These are phyloP conservation scores for Vigna mungo DNA, from an alignment of 306 rosid species.

Conservation along the genomic window DNA sequence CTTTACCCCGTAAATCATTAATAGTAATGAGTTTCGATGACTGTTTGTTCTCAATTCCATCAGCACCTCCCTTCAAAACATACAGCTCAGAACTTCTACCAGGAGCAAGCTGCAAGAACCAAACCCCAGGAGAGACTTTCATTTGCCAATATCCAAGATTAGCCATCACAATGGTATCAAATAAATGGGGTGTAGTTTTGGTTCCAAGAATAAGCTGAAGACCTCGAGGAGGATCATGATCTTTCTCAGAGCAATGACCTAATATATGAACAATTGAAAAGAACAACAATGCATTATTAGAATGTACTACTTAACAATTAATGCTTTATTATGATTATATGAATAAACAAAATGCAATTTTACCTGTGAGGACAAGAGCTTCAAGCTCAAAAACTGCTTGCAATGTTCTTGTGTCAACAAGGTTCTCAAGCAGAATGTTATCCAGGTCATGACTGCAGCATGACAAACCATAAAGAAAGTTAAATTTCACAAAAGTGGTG, in stretches of 20 bases:
- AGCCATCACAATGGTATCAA: slow-evolving; percentile 98
- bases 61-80: slow-evolving; percentile 70
- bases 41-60: slow-evolving; percentile 59
- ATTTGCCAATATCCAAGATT: slow-evolving; percentile 99
- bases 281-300: slow-evolving; percentile 8
- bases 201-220: slow-evolving; percentile 98
- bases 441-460: slow-evolving; percentile 95
- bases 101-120: slow-evolving; percentile 98
- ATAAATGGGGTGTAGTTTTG: slow-evolving; percentile 82
- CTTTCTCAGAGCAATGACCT: slow-evolving; percentile 99
- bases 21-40: slow-evolving; percentile 82
- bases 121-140: slow-evolving; percentile 99
- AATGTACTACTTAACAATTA: slow-evolving; percentile 16
- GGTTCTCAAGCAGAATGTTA: slow-evolving; percentile 96
- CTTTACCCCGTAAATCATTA: slow-evolving; percentile 89
- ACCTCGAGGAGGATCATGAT: slow-evolving; percentile 92
- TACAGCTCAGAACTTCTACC: slow-evolving; percentile 98
- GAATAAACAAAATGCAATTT: slow-evolving; percentile 35
- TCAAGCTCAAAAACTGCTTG: slow-evolving; percentile 97
- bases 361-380: slow-evolving; percentile 98
- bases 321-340: slow-evolving; percentile 33
- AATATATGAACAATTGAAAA: slow-evolving; percentile 44
- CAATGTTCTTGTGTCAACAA: slow-evolving; percentile 89
- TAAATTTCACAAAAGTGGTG: neutral
- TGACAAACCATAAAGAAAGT: slow-evolving; percentile 30